These are phyloP conservation scores for Endogone sp. DNA, from an alignment of 192 early-diverging fungal species.

Conservation along the genomic window DNA sequence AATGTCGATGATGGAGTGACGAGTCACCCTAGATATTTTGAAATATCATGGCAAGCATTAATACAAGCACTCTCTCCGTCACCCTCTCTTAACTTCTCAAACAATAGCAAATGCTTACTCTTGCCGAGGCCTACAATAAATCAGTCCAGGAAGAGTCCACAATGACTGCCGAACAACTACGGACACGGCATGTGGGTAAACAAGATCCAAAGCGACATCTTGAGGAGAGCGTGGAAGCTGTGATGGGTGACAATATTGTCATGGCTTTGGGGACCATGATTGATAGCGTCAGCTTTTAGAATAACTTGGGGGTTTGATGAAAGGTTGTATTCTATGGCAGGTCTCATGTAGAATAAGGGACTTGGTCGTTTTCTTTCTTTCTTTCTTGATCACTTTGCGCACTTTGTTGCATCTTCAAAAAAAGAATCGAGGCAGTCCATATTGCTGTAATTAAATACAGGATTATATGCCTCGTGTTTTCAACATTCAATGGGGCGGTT, in stretches of 20 bases:
- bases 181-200: slow-evolving; percentile 99
- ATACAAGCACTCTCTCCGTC: background rate
- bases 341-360: no score
- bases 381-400: no score
- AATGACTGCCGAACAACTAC: slow-evolving; percentile 90
- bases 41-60: no score
- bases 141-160: slow-evolving; percentile 96
- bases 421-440: no score
- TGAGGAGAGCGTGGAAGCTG: slow-evolving; percentile 85
- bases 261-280: slow-evolving; percentile 91
- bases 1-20: no score
- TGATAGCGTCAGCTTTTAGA: slow-evolving; percentile 66
- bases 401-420: no score
- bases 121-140: slow-evolving; percentile 96
- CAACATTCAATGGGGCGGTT: no score
- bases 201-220: slow-evolving; percentile 99
- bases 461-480: no score
- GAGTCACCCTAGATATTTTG: no score
- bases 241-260: slow-evolving; percentile 97
- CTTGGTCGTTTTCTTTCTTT: no score
- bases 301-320: background rate
- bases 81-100: background rate
- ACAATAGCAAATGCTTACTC: slow-evolving; percentile 72
- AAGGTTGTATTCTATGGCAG: no score
- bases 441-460: no score